A percentile compares a stretch with the other conserved stretches of the same genome.
phyloP scores from a whole-genome alignment of 2,329 filamentous ascomycete genomes.

The Coniochaeta sp. region DNA sequence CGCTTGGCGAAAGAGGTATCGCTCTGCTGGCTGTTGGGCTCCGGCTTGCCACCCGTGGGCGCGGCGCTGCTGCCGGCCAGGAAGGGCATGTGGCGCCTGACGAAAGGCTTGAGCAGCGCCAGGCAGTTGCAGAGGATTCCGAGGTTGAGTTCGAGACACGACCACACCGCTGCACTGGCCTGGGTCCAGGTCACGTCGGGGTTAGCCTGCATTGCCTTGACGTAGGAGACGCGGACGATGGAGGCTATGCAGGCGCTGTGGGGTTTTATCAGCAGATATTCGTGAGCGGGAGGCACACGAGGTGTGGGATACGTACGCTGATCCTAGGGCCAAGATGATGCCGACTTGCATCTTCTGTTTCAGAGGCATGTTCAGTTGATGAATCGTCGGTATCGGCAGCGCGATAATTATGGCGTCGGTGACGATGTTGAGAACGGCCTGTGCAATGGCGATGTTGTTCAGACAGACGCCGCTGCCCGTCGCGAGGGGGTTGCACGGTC shows the following conservation, averaged over 20 bases:
- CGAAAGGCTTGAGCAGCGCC: constrained; percentile 16
- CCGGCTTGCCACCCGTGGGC: background rate
- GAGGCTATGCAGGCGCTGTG: constrained; percentile 17
- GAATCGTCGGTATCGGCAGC: constrained; percentile 34
- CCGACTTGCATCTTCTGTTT: constrained; percentile 34
- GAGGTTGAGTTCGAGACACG: constrained; percentile 26
- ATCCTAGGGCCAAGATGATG: constrained; percentile 34
- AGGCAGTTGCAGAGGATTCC: constrained; percentile 19
- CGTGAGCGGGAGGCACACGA: background rate
- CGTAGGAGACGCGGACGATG: constrained; percentile 17
- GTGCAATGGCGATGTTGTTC: constrained; percentile 32
- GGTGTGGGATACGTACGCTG: constrained; percentile 22
- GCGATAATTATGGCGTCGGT: constrained; percentile 32
- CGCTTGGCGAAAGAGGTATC: background rate
- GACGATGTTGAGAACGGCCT: constrained; percentile 36
- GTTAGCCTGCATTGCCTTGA: constrained; percentile 16
- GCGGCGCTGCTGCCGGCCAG: constrained; percentile 6
- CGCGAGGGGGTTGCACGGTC: constrained; percentile 15
- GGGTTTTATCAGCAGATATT: background rate
- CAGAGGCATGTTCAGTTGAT: constrained; percentile 29
- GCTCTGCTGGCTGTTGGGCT: background rate
- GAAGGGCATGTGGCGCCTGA: constrained; percentile 11
- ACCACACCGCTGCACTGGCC: constrained; percentile 16
- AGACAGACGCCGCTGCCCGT: constrained; percentile 24
- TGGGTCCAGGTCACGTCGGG: constrained; percentile 23